A percentile compares a stretch with the other conserved stretches of the same genome.
These are phyloP conservation scores for Talaromyces sp. DNA, from an alignment of 2,329 filamentous ascomycete species.

Conservation along the genomic window DNA sequence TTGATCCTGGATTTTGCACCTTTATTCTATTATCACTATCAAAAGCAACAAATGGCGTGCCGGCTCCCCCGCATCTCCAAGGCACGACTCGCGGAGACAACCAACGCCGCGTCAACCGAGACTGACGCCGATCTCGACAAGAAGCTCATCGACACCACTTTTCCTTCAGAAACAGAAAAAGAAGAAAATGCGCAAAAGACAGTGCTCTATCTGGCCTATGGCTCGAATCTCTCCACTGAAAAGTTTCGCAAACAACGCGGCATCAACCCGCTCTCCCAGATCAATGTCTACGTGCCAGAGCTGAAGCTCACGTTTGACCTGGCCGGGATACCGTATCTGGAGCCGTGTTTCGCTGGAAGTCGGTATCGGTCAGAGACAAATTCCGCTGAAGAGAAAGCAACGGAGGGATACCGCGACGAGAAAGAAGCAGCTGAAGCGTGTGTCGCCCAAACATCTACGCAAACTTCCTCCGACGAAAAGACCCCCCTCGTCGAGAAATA, in stretches of 20 bases:
- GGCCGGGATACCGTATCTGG: constrained; percentile 75
- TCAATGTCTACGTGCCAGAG: constrained; percentile 76
- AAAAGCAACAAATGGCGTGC: not conserved
- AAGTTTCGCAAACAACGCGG: constrained; percentile 74
- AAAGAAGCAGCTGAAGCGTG: constrained; percentile 1
- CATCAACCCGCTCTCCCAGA: constrained; percentile 72
- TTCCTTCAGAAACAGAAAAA: not conserved
- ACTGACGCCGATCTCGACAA: constrained; percentile 1
- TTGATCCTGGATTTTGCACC: not conserved
- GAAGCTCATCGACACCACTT: not conserved
- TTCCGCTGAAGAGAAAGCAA: constrained; percentile 13
- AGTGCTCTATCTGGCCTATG: constrained; percentile 80
- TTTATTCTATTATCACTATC: not conserved
- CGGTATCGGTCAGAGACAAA: constrained; percentile 48
- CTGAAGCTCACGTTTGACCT: constrained; percentile 79
- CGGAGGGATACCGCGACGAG: constrained; percentile 9
- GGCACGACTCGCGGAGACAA: constrained; percentile 2
- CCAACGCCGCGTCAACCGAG: not conserved
- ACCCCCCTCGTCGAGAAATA: constrained; percentile 18
- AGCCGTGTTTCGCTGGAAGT: constrained; percentile 90
- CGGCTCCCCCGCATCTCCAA: not conserved
- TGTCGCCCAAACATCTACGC: not conserved
- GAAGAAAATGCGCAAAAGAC: constrained; percentile 35
- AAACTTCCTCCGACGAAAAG: constrained; percentile 25
- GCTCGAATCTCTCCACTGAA: constrained; percentile 76